Evolutionary conservation across 2,329 filamentous ascomycete genomes (phyloP).

Genomic region (Cladosporium sp.): DNA sequence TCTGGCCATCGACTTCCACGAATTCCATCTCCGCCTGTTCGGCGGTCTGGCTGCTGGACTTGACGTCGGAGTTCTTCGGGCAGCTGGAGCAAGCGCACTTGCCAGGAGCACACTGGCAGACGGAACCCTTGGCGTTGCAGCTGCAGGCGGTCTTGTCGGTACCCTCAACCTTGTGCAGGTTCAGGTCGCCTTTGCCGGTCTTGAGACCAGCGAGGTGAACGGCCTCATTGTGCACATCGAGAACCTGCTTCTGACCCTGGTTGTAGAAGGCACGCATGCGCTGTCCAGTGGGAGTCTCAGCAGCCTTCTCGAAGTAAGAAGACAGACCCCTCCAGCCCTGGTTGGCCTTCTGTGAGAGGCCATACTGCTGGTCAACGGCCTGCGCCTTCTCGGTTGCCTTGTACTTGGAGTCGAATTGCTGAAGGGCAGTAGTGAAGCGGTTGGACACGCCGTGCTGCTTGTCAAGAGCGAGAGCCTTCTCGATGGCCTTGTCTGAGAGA

Average conservation of each 20-base stretch:
- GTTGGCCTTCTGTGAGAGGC: conserved; percentile 69
- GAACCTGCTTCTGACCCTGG: conserved; percentile 78
- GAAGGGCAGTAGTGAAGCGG: conserved; percentile 73
- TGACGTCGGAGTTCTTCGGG: conserved; percentile 41
- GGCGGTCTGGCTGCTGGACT: conserved; percentile 18
- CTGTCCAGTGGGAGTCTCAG: conserved; percentile 80
- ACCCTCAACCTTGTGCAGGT: conserved; percentile 36
- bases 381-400: conserved; percentile 83
- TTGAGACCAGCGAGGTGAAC: conserved; percentile 84
- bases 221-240: conserved; percentile 91
- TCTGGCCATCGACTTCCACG: conserved; percentile 49
- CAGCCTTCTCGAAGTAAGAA: conserved; percentile 94
- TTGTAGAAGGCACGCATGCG: conserved; percentile 86
- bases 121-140: conserved; percentile 38
- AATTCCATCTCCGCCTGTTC: conserved; percentile 36
- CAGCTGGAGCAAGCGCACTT: conserved; percentile 32
- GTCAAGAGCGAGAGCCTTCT: conserved; percentile 83
- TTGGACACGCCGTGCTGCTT: conserved; percentile 79
- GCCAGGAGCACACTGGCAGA: conserved; percentile 39
- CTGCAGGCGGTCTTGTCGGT: conserved; percentile 34
- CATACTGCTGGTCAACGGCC: conserved; percentile 79
- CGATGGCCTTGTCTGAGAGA: conserved; percentile 70
- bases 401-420: conserved; percentile 76
- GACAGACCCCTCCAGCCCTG: conserved; percentile 63
- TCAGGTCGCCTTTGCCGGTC: conserved; percentile 55